Evolutionary conservation across 2,329 filamentous ascomycete species (phyloP).

Genomic region (Trichoderma simmonsii): DNA sequence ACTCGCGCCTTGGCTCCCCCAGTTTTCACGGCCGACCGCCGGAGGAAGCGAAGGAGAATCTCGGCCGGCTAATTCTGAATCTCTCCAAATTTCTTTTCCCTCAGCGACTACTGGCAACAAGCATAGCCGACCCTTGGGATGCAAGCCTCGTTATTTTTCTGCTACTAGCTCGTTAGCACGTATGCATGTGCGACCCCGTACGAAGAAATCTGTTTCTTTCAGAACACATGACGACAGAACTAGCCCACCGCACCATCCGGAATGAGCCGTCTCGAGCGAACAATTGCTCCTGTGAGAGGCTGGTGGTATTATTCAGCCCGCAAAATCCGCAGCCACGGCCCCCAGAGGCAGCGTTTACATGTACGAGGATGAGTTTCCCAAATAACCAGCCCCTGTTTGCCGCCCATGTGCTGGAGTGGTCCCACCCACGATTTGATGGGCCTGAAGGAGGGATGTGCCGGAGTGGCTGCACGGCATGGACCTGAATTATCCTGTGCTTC

Average conservation of each 20-base stretch:
- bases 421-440: conserved; percentile 2
- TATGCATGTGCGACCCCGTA: background rate
- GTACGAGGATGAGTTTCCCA: background rate
- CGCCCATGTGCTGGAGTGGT: conserved; percentile 10
- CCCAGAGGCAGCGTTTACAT: background rate
- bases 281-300: background rate
- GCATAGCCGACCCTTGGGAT: background rate
- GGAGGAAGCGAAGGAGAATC: conserved; percentile 11
- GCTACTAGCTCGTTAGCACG: background rate
- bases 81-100: background rate
- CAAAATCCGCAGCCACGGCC: background rate
- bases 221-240: conserved; percentile 11
- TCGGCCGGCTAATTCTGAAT: conserved; percentile 14
- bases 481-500: background rate
- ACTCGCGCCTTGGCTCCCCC: conserved; percentile 6
- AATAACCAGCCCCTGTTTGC: conserved; percentile 8
- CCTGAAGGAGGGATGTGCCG: background rate
- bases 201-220: background rate
- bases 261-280: background rate
- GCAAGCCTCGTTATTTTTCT: background rate
- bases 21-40: conserved; percentile 14
- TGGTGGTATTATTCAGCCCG: conserved; percentile 10
- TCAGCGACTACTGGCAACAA: background rate
- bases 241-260: background rate
- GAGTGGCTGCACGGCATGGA: background rate